Evolutionary conservation across 202 grass and related monocot genomes (phyloP).

Genomic region (Hordeum pubiflorum): DNA sequence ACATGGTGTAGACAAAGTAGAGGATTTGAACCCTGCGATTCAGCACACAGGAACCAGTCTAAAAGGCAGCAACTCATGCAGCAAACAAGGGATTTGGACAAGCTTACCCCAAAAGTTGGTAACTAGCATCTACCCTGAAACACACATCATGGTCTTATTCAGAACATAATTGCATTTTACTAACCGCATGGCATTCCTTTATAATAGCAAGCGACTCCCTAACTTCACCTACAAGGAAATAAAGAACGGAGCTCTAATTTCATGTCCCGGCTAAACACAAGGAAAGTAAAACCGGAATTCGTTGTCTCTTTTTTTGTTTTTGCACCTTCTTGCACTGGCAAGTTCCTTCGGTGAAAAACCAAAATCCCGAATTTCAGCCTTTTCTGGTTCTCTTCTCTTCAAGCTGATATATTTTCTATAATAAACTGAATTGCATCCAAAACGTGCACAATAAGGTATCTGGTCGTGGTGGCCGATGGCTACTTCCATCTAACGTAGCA

Average conservation of each 20-base stretch:
- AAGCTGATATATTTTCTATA: neutral
- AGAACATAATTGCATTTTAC: neutral
- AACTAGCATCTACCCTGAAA: neutral
- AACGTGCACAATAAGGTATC: neutral
- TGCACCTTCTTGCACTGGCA: neutral
- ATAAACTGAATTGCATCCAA: neutral
- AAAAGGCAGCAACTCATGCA: neutral
- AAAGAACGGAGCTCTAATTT: neutral
- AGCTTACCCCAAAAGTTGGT: neutral
- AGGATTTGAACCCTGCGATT: neutral
- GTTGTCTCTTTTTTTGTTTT: neutral
- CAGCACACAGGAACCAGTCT: neutral
- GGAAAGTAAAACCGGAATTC: neutral
- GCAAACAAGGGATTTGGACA: neutral
- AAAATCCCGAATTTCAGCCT: neutral
- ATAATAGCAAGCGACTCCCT: neutral
- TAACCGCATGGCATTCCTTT: neutral
- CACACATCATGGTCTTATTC: neutral
- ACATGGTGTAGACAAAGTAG: neutral
- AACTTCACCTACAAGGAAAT: neutral
- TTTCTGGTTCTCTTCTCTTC: neutral
- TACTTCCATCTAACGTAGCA: neutral
- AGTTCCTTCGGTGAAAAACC: neutral
- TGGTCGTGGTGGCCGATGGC: neutral
- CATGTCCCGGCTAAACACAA: neutral